Evolutionary conservation across 108 stramenopile genomes (phyloP).

Genomic region (Asterionellopsis glacialis): DNA sequence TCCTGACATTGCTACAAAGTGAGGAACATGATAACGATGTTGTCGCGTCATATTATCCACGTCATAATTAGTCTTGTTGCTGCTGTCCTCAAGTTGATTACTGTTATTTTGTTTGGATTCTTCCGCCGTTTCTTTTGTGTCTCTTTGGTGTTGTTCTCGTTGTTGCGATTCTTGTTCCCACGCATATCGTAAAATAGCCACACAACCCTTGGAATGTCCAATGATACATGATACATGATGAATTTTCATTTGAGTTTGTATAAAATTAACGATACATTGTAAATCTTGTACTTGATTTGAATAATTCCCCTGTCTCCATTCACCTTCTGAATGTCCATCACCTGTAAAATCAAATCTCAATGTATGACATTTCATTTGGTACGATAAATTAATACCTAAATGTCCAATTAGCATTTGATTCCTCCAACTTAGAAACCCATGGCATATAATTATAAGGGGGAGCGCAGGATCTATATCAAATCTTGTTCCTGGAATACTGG

Average conservation of each 20-base stretch:
- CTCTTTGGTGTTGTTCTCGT: too few relatives aligned
- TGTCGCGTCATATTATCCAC: too few relatives aligned
- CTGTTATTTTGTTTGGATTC: too few relatives aligned
- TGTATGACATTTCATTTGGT: slow-evolving; percentile 14
- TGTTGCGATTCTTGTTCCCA: slow-evolving; percentile 8
- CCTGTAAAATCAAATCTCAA: slow-evolving; percentile 42
- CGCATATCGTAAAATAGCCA: slow-evolving; percentile 23
- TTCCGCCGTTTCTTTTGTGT: too few relatives aligned
- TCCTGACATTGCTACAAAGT: slow-evolving; percentile 33
- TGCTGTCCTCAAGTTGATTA: too few relatives aligned
- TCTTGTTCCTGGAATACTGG: too few relatives aligned
- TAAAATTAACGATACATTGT: slow-evolving; percentile 18
- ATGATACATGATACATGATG: slow-evolving; percentile 15
- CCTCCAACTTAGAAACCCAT: slow-evolving; percentile 32
- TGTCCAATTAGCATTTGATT: slow-evolving; percentile 34
- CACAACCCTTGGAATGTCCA: slow-evolving; percentile 30
- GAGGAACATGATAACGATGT: background rate
- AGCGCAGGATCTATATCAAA: slow-evolving; percentile 7
- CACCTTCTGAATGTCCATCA: slow-evolving; percentile 32
- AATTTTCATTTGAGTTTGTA: slow-evolving; percentile 8
- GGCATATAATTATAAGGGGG: slow-evolving; percentile 33
- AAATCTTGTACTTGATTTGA: slow-evolving; percentile 20
- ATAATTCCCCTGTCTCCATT: slow-evolving; percentile 15
- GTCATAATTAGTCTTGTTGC: too few relatives aligned
- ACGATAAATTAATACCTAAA: slow-evolving; percentile 20